Conservation (phyloP, 148 eudicot genomes). For the Chenopodium formosanum region DNA sequence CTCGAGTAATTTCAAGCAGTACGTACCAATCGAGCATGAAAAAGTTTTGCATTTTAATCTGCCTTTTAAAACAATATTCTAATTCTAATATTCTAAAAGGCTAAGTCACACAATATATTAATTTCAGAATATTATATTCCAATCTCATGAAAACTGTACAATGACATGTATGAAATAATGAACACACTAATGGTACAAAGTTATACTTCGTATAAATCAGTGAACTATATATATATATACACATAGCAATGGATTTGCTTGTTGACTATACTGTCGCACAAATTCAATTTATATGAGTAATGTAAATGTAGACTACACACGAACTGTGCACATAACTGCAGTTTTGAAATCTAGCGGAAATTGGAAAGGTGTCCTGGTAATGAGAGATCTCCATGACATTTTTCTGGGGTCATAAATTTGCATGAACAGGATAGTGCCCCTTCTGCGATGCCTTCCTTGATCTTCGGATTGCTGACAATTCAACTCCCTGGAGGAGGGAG, state of each 20-base stretch:
- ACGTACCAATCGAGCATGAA: too few species aligned
- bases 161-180: neutral
- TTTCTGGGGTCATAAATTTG: slow-evolving; percentile 69
- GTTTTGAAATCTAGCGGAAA: slow-evolving; percentile 62
- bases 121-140: too few species aligned
- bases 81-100: too few species aligned
- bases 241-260: neutral
- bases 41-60: too few species aligned
- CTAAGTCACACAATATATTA: too few species aligned
- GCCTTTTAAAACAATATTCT: too few species aligned
- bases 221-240: neutral
- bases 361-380: slow-evolving; percentile 57
- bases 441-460: slow-evolving; percentile 50
- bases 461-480: slow-evolving; percentile 47
- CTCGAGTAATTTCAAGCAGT: too few species aligned
- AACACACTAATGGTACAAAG: neutral
- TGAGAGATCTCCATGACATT: slow-evolving; percentile 71
- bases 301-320: slow-evolving; percentile 35
- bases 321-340: slow-evolving; percentile 75
- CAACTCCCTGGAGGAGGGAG: slow-evolving; percentile 42
- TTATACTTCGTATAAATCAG: neutral
- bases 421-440: slow-evolving; percentile 47
- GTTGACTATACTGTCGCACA: neutral
- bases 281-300: neutral
- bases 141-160: neutral